phyloP scores from a whole-genome alignment of 2,329 filamentous ascomycete genomes.

The Arthrobotrys sphaeroides region DNA sequence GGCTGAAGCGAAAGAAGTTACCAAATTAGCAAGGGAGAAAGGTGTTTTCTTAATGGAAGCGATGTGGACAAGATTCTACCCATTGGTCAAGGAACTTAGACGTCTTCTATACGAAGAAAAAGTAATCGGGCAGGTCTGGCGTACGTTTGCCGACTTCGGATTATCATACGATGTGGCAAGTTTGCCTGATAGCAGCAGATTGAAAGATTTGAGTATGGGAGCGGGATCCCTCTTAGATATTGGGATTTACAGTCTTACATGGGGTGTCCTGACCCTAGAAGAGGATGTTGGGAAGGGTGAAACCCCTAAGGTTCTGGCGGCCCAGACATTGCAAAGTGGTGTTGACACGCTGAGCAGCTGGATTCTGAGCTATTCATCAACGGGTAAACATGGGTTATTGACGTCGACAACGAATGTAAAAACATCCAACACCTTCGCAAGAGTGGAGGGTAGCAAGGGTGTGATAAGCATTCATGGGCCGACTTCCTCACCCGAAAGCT shows the following conservation, averaged over 20 bases:
- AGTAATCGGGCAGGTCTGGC: slow-evolving; percentile 61
- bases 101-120: slow-evolving; percentile 62
- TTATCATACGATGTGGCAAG: slow-evolving; percentile 60
- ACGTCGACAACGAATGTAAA: slow-evolving; percentile 61
- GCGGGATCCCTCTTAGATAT: slow-evolving; percentile 64
- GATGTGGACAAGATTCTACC: slow-evolving; percentile 64
- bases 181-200: slow-evolving; percentile 59
- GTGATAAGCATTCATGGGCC: slow-evolving; percentile 61
- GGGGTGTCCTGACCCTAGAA: slow-evolving; percentile 61
- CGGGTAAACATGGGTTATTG: slow-evolving; percentile 62
- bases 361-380: slow-evolving; percentile 62
- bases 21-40: slow-evolving; percentile 61
- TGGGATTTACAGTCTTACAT: slow-evolving; percentile 64
- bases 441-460: slow-evolving; percentile 63
- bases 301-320: slow-evolving; percentile 60
- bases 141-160: slow-evolving; percentile 62
- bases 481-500: slow-evolving; percentile 60
- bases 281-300: slow-evolving; percentile 57
- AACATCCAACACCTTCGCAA: slow-evolving; percentile 59
- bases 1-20: slow-evolving; percentile 61
- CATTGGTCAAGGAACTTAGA: slow-evolving; percentile 60
- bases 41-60: slow-evolving; percentile 64
- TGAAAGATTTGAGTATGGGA: slow-evolving; percentile 62
- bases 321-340: slow-evolving; percentile 60
- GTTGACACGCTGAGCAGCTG: slow-evolving; percentile 61